Conservation (phyloP, 2,329 filamentous ascomycete genomes). For the Neoscytalidium dimidiatum region DNA sequence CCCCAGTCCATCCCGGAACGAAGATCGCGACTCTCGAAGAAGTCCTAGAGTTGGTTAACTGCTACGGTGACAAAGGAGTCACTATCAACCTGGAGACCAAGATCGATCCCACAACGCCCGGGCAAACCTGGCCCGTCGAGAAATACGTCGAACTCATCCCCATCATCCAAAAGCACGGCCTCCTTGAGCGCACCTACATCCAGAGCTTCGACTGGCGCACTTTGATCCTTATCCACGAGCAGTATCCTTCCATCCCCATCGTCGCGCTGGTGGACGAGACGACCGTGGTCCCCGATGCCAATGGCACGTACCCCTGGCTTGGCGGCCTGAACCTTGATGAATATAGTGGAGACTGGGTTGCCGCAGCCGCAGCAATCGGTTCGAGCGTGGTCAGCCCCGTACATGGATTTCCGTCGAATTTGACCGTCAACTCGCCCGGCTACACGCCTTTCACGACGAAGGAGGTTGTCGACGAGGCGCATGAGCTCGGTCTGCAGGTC, state of each 20-base stretch:
- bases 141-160: conserved; percentile 27
- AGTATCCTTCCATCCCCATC: conserved; percentile 23
- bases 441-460: conserved; percentile 25
- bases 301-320: conserved; percentile 26
- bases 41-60: conserved; percentile 27
- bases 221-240: conserved; percentile 25
- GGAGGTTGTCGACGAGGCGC: conserved; percentile 26
- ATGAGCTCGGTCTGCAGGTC: conserved; percentile 26
- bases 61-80: conserved; percentile 26
- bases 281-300: conserved; percentile 22
- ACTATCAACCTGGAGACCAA: conserved; percentile 30
- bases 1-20: conserved; percentile 22
- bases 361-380: conserved; percentile 26
- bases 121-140: conserved; percentile 24
- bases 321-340: conserved; percentile 27
- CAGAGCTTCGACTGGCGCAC: conserved; percentile 30
- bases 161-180: conserved; percentile 23
- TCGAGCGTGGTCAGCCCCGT: conserved; percentile 23
- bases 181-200: conserved; percentile 25
- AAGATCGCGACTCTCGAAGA: conserved; percentile 28
- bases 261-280: conserved; percentile 26
- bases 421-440: conserved; percentile 24
- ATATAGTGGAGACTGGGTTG: conserved; percentile 27
- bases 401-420: conserved; percentile 21
- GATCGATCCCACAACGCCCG: conserved; percentile 25